Evolutionary conservation across 495 filamentous ascomycete genomes (phyloP).

Genomic region (Pyronema domesticum): DNA sequence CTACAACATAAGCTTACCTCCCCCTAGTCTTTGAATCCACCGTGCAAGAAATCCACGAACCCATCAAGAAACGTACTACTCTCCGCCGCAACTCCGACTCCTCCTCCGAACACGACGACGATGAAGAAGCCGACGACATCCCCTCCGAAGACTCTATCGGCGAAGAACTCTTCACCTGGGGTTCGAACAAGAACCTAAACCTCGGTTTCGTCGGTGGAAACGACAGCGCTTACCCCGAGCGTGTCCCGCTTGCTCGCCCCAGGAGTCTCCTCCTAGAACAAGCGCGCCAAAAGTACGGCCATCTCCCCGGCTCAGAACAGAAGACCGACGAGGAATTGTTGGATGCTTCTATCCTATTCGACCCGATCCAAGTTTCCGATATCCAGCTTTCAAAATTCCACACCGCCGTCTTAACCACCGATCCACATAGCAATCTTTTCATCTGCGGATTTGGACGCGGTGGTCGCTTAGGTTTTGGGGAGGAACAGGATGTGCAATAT

Average conservation of each 20-base stretch:
- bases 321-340: constrained; percentile 10
- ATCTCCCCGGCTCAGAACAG: constrained; percentile 3
- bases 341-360: constrained; percentile 15
- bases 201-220: constrained; percentile 85
- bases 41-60: constrained; percentile 41
- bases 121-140: constrained; percentile 27
- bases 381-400: constrained; percentile 67
- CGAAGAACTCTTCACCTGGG: constrained; percentile 81
- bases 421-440: constrained; percentile 80
- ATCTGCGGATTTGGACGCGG: constrained; percentile 84
- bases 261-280: constrained; percentile 44
- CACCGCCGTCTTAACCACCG: constrained; percentile 75
- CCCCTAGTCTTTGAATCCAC: constrained; percentile 74
- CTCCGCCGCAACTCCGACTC: constrained; percentile 3
- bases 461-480: constrained; percentile 75
- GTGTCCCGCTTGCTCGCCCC: constrained; percentile 59
- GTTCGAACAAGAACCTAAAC: constrained; percentile 86
- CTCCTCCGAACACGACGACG: constrained; percentile 14
- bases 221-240: constrained; percentile 82
- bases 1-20: background rate
- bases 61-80: constrained; percentile 11
- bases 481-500: constrained; percentile 65
- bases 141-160: constrained; percentile 27
- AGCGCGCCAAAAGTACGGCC: constrained; percentile 8
- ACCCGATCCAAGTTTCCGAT: constrained; percentile 16